Evolutionary conservation across 2,329 filamentous ascomycete genomes (phyloP), one percentile per base, ranked within the genome.

Genomic region (Coniochaeta pulveracea): DNA sequence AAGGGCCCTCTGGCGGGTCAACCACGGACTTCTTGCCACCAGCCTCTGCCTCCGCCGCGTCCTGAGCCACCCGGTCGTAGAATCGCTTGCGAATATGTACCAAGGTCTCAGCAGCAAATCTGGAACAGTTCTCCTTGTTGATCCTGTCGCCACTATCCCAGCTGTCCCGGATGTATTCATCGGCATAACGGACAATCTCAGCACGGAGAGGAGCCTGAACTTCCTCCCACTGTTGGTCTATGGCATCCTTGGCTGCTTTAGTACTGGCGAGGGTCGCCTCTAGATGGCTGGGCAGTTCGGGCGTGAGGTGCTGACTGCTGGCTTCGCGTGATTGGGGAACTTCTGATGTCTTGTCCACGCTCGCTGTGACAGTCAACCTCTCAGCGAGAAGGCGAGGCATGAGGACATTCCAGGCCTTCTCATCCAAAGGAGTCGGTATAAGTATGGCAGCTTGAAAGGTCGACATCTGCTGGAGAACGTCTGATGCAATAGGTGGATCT

Each of bases 401-500:
- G 22, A 88, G 61, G 34, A 79, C 57, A 33, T 72, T 68, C 83
- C 82, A 89, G 4, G 76, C 72, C 35, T 64, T 60, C 38, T 85
- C 79, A 41, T 72, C 76, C 44, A 89, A 60, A 14, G 77, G 76
- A 16, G 71, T 66, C 8, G 72, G 70, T 23, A 85, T 80, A 41
- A 83, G 73, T 28, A 82, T 68, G 19, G 83, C 77, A 23, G 79
- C 80, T 47, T 80, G 73, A 51, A 85, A 89, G 2, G 80, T 76
- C 29, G 80, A 69, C 54, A 85, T 82, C 47, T 80, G 76, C 35
- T 68, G 67, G 37, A 88, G 61, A 26, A 82, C 63, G 42, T 64
- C 66, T 24, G 75, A 57, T 31, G 62, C 57, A 36, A 89, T 59
- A 2, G 82, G 78, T 17, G 81, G 81, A 19, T 76, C 55, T 31